Evolutionary conservation across 2,329 filamentous ascomycete species (phyloP).

Genomic region (Colletotrichum navitas): DNA sequence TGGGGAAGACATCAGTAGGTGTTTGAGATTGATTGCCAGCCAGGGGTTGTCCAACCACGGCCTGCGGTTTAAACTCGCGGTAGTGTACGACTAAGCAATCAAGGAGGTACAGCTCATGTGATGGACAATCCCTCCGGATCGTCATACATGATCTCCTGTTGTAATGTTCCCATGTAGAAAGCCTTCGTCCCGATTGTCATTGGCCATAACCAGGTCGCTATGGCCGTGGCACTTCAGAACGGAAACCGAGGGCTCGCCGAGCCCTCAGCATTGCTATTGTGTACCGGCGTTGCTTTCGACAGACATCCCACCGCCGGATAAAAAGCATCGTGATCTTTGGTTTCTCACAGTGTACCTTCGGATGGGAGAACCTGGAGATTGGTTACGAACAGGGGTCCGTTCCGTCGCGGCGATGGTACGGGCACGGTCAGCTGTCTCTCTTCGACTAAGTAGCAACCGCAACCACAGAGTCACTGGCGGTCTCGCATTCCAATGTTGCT

Average conservation of each 20-base stretch:
- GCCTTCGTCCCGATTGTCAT: background rate
- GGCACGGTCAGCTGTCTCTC: background rate
- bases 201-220: background rate
- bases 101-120: background rate
- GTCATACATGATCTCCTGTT: background rate
- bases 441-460: background rate
- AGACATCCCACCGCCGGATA: constrained; percentile 7
- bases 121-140: background rate
- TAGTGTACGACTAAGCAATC: background rate
- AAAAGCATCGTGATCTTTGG: constrained; percentile 8
- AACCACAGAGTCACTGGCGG: constrained; percentile 12
- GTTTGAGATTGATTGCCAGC: background rate
- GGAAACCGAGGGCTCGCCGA: background rate
- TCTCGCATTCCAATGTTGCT: background rate
- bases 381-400: constrained; percentile 23
- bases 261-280: background rate
- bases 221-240: background rate
- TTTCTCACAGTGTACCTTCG: constrained; percentile 17
- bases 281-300: constrained; percentile 24
- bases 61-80: background rate
- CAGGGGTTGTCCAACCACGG: background rate
- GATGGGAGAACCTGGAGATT: constrained; percentile 30
- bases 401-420: background rate
- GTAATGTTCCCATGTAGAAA: constrained; percentile 3
- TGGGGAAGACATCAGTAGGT: background rate